Evolutionary conservation across 2,329 filamentous ascomycete species (phyloP), one percentile per base, ranked within the genome.

Genomic region (Penicillium sp.): DNA sequence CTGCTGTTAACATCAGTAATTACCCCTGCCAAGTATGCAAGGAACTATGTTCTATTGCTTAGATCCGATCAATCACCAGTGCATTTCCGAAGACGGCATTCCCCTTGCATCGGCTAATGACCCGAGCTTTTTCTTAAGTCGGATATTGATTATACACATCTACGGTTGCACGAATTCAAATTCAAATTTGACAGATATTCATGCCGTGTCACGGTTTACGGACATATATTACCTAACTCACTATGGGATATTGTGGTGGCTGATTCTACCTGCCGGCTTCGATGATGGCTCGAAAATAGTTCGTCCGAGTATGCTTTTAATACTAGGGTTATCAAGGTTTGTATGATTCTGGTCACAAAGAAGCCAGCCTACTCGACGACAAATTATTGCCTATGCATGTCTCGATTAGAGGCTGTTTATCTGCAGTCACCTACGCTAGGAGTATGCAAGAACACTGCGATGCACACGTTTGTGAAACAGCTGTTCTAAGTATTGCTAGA

Each of bases 1-100:
- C 16, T 14, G 35, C 5, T 28, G 9, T 43, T n/a, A 28, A 2
- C 5, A 24, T 8, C n/a, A 6, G 12, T 3, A 30, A 23, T 30
- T 33, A 42, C 48, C 43, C 55, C 55, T 53, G 55, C 43, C 49
- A 53, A 57, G 55, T 18, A 50, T 53, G 55, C 28, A 57, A 52
- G 49, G 49, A 43, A 48, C 33, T 20, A 23, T 23, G 24, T 33
- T 46, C 12, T 47, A 23, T 40, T 28, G 30, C 28, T 43, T 26
- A 7, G n/a, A 52, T 26, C 30, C 11, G 3, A 47, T 12, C 16
- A 21, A 28, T 47, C 45, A n/a, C 26, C 18, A 38, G 26, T 26
- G 26, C 26, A 2, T 24, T 56, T 51, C 30, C 40, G n/a, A 38
- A 47, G 38, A 23, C 26, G 49, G 48, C 16, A 24, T 28, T 16